Evolutionary conservation across 495 filamentous ascomycete species (phyloP).

Genomic region (Pseudotulostoma volvatum): DNA sequence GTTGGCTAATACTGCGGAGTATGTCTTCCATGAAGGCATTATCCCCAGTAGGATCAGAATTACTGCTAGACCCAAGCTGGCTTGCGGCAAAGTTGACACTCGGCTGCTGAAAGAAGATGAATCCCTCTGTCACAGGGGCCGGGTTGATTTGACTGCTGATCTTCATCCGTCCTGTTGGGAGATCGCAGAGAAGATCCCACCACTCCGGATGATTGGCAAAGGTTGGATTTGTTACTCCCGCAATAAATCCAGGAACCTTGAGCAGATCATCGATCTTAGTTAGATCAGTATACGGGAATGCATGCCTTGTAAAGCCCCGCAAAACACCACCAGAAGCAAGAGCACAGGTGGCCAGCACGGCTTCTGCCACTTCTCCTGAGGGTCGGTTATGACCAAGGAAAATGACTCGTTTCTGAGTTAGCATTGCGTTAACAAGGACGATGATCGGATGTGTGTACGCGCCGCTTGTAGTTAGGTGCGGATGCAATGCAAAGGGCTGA

Average conservation of each 20-base stretch:
- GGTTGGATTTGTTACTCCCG: constrained; percentile 91
- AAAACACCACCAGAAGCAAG: constrained; percentile 91
- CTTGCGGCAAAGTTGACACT: constrained; percentile 37
- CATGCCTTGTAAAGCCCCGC: constrained; percentile 87
- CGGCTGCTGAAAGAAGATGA: constrained; percentile 73
- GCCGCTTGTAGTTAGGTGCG: constrained; percentile 87
- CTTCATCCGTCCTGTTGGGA: constrained; percentile 82
- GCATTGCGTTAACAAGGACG: constrained; percentile 42
- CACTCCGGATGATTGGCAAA: constrained; percentile 91
- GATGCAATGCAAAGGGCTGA: constrained; percentile 74
- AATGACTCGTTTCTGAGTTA: constrained; percentile 92
- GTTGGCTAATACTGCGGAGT: constrained; percentile 59
- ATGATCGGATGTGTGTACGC: constrained; percentile 41
- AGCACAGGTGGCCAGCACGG: constrained; percentile 83
- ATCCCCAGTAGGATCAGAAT: constrained; percentile 69
- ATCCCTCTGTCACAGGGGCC: constrained; percentile 62
- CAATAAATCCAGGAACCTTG: constrained; percentile 92
- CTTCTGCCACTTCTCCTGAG: constrained; percentile 87
- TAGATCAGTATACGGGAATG: constrained; percentile 95
- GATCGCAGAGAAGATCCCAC: constrained; percentile 96
- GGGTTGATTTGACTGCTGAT: constrained; percentile 70
- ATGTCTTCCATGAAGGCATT: constrained; percentile 78
- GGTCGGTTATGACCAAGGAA: constrained; percentile 92
- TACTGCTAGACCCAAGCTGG: constrained; percentile 22
- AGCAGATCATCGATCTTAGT: constrained; percentile 95